phyloP scores from a whole-genome alignment of 2,329 filamentous ascomycete species.

The Arthrobotrys musiformis region DNA sequence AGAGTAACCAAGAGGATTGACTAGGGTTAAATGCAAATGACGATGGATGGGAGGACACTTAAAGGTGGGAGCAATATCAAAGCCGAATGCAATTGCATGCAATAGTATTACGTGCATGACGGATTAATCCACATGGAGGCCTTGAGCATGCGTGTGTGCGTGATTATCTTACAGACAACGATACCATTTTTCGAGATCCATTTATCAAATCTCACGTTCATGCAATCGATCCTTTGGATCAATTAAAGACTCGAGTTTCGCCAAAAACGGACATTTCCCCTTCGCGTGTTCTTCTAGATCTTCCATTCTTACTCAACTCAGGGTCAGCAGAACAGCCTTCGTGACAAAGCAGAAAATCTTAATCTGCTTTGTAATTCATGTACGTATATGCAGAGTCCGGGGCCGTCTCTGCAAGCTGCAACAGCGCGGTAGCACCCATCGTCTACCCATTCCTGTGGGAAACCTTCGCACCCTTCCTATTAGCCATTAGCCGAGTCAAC shows the following conservation, averaged over 20 bases:
- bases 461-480: too few species aligned
- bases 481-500: conserved; percentile 5
- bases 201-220: neutral
- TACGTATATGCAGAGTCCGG: conserved; percentile 43
- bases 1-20: neutral
- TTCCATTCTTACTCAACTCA: neutral
- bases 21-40: neutral
- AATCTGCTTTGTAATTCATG: conserved; percentile 21
- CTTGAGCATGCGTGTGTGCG: neutral
- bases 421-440: conserved; percentile 27
- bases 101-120: conserved; percentile 9
- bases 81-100: neutral
- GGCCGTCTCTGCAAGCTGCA: conserved; percentile 39
- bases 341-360: conserved; percentile 48
- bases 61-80: neutral
- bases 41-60: neutral
- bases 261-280: neutral
- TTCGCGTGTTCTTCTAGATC: too few species aligned
- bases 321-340: conserved; percentile 54
- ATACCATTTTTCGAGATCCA: neutral
- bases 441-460: conserved; percentile 22
- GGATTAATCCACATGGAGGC: neutral
- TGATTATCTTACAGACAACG: neutral
- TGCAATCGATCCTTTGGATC: conserved; percentile 1
- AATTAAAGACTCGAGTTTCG: neutral